phyloP scores from a whole-genome alignment of 495 filamentous ascomycete species.

The Glutinoglossum americanum region DNA sequence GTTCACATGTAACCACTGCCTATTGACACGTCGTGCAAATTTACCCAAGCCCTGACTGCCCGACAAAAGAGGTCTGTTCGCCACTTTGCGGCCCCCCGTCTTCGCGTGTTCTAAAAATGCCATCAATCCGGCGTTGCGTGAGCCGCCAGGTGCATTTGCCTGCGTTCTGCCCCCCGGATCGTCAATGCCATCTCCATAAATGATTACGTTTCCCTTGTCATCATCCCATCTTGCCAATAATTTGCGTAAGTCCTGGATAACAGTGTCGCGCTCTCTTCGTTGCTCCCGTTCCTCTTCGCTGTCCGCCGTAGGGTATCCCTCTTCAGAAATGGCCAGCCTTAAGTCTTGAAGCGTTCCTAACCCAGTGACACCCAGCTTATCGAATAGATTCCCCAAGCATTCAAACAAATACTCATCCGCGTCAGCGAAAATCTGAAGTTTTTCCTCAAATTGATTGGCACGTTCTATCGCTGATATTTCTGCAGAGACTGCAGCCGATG shows the following conservation, averaged over 20 bases:
- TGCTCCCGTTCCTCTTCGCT: not conserved
- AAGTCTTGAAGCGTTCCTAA: constrained; percentile 24
- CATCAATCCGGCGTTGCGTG: constrained; percentile 37
- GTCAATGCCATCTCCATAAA: constrained; percentile 30
- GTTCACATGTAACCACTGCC: constrained; percentile 32
- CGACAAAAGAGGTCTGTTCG: constrained; percentile 28
- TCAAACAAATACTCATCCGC: constrained; percentile 62
- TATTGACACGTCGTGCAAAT: constrained; percentile 34
- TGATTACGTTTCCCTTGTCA: constrained; percentile 30
- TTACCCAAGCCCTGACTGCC: constrained; percentile 31
- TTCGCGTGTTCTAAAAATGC: constrained; percentile 67
- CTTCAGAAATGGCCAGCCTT: constrained; percentile 15
- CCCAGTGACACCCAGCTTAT: constrained; percentile 38
- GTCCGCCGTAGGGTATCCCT: constrained; percentile 5
- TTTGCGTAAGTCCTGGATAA: constrained; percentile 30
- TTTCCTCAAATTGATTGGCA: constrained; percentile 46
- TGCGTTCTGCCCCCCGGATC: constrained; percentile 23
- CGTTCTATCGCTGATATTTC: constrained; percentile 40
- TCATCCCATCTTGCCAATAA: constrained; percentile 38
- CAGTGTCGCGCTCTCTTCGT: constrained; percentile 8
- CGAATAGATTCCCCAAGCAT: constrained; percentile 40
- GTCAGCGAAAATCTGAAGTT: constrained; percentile 41
- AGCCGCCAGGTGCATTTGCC: constrained; percentile 14
- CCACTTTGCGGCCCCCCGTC: constrained; percentile 29
- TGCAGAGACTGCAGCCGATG: constrained; percentile 23